Evolutionary conservation across 805 yeast species (phyloP), one percentile per base, ranked within the genome.

Genomic region (Candida boleticola): DNA sequence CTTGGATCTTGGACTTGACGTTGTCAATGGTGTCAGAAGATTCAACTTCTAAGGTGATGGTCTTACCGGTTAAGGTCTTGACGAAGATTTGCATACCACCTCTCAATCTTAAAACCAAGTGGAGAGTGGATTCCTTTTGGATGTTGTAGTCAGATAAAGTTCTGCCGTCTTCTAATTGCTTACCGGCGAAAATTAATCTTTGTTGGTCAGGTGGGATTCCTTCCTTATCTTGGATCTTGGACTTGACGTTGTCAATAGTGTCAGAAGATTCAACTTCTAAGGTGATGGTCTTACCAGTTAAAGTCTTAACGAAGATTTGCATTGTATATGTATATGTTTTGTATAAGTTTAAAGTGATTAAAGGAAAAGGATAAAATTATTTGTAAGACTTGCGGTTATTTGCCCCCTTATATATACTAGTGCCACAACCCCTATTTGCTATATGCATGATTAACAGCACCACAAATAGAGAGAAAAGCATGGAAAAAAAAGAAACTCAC

Each of bases 21-120:
- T n/a, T n/a, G n/a, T n/a, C 97, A 66, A 92, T 89, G 52, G 97
- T 89, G 80, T 90, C 97, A 48, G 96, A 88, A 51, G 97, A 89
- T 78, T 90, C 97, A 57, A 89, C 97, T 79, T 90, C 97, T 56
- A 90, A 82, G 68, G 97, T 90, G 48, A 78, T 77, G 32, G 82
- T 78, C 66, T 77, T 78, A 62, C 83, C 83, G 20, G 83, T 78
- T 54, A 78, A 66, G 29, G 82, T 77, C 61, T 77, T 77, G 44
- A 75, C 79, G 51, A 70, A 68, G 48, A 79, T 79, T 63, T 78
- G 83, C 83, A 62, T 71, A 82, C 95, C 69, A 61, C 73, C 72
- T 68, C 72, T 61, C 47, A 63, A 46, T 63, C 69, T 64, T 39
- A 55, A 43, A 17, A 58, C 64, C 55, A 58, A 54, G 51, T 62